These are phyloP conservation scores for Colletotrichum sp. DNA, from an alignment of 2,329 filamentous ascomycete genomes.

Conservation along the genomic window DNA sequence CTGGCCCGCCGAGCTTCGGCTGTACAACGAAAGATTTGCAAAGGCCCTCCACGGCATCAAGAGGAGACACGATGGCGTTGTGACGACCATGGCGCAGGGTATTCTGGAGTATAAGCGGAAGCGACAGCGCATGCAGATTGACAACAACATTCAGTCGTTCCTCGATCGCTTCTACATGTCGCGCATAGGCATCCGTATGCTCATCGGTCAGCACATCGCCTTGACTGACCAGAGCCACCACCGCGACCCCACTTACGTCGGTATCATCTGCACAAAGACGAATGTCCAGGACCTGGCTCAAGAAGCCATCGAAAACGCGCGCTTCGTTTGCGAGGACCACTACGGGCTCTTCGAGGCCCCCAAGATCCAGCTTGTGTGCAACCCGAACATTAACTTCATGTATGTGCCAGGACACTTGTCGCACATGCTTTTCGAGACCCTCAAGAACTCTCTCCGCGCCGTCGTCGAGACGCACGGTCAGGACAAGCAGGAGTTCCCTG, in stretches of 20 bases:
- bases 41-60: slow-evolving; percentile 93
- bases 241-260: slow-evolving; percentile 91
- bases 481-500: slow-evolving; percentile 94
- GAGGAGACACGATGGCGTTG: slow-evolving; percentile 92
- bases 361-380: slow-evolving; percentile 95
- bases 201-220: slow-evolving; percentile 98
- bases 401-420: slow-evolving; percentile 98
- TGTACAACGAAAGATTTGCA: slow-evolving; percentile 92
- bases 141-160: slow-evolving; percentile 96
- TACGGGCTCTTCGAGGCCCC: slow-evolving; percentile 97
- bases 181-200: slow-evolving; percentile 97
- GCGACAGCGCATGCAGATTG: slow-evolving; percentile 96
- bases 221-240: slow-evolving; percentile 91
- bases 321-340: slow-evolving; percentile 99
- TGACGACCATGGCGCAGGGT: slow-evolving; percentile 97
- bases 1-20: slow-evolving; percentile 92
- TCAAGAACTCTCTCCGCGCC: slow-evolving; percentile 97
- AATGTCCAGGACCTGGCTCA: slow-evolving; percentile 94
- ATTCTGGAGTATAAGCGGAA: slow-evolving; percentile 98
- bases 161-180: slow-evolving; percentile 99
- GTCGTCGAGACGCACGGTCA: slow-evolving; percentile 95
- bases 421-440: slow-evolving; percentile 98
- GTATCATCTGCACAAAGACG: slow-evolving; percentile 98
- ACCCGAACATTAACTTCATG: slow-evolving; percentile 96
- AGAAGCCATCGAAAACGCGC: slow-evolving; percentile 97